Percentiles rank a stretch among this genome's conserved stretches.
phyloP scores from a whole-genome alignment of 225 moss, liverwort and hornwort species.

The Bryoerythrophyllum caledonicum region DNA sequence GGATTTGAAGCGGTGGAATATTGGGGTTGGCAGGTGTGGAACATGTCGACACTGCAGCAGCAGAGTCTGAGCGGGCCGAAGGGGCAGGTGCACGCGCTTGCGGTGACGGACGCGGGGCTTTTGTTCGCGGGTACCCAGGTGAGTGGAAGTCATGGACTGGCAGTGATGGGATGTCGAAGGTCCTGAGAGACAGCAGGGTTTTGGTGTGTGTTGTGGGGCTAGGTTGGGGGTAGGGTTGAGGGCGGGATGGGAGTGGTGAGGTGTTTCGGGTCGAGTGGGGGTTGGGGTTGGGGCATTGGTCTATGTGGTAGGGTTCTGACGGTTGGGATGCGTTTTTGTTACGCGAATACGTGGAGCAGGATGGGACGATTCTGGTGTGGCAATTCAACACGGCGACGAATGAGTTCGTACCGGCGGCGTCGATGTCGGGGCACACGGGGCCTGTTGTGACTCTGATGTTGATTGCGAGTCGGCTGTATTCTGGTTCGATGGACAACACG shows the following conservation, averaged over 20 bases:
- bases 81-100: slow-evolving; percentile 89
- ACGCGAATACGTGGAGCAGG: slow-evolving; percentile 34
- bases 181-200: neutral
- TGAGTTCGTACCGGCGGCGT: slow-evolving; percentile 75
- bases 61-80: slow-evolving; percentile 68
- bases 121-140: slow-evolving; percentile 93
- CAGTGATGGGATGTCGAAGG: neutral
- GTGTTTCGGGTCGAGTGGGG: neutral
- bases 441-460: slow-evolving; percentile 72
- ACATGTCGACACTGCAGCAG: slow-evolving; percentile 74
- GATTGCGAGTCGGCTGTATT: slow-evolving; percentile 70
- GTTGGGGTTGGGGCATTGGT: neutral
- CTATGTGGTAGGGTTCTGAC: neutral
- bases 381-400: slow-evolving; percentile 68
- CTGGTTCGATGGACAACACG: slow-evolving; percentile 85
- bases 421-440: slow-evolving; percentile 74
- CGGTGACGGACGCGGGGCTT: slow-evolving; percentile 69
- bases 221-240: neutral
- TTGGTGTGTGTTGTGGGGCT: neutral
- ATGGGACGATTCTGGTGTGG: slow-evolving; percentile 90
- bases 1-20: slow-evolving; percentile 19
- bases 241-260: neutral
- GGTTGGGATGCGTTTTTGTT: neutral
- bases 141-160: neutral
- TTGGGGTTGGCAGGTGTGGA: slow-evolving; percentile 71